A percentile compares a stretch with the other conserved stretches of the same genome.
phyloP scores from a whole-genome alignment of 2,329 filamentous ascomycete species.

The Aspergillus sp. region DNA sequence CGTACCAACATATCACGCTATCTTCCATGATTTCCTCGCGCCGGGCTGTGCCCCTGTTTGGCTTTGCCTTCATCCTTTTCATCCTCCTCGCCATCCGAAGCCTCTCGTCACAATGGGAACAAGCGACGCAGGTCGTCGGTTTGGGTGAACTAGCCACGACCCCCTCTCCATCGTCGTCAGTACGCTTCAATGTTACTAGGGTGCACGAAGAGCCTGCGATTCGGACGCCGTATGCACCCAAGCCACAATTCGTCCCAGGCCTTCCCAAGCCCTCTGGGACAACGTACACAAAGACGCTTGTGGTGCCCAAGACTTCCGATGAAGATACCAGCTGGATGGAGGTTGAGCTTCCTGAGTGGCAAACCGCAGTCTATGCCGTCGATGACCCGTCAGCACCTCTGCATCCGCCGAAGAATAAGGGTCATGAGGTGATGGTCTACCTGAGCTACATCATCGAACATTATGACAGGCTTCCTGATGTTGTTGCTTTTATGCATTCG shows the following conservation, averaged over 20 bases:
- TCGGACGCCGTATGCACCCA: constrained; percentile 29
- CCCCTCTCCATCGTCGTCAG: constrained; percentile 13
- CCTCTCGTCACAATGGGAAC: constrained; percentile 38
- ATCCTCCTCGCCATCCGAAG: constrained; percentile 32
- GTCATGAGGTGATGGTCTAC: constrained; percentile 64
- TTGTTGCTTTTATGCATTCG: constrained; percentile 62
- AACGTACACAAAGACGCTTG: constrained; percentile 56
- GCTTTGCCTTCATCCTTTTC: constrained; percentile 34
- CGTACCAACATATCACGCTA: constrained; percentile 11
- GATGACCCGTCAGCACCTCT: constrained; percentile 53
- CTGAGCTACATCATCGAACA: constrained; percentile 65
- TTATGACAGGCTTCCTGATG: constrained; percentile 60
- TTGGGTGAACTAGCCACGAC: constrained; percentile 35
- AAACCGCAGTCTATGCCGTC: constrained; percentile 53
- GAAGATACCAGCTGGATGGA: constrained; percentile 60
- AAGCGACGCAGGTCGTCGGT: constrained; percentile 39
- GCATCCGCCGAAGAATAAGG: constrained; percentile 60
- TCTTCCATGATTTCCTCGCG: constrained; percentile 37
- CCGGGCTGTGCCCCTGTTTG: constrained; percentile 34
- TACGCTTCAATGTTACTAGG: constrained; percentile 22
- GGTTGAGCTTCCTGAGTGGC: constrained; percentile 52
- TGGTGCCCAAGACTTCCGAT: constrained; percentile 54
- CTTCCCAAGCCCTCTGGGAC: constrained; percentile 47
- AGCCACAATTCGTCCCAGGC: constrained; percentile 36
- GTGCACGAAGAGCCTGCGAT: constrained; percentile 12